phyloP scores from a whole-genome alignment of 352 stramenopile genomes.

The Lagenidium sp. region DNA sequence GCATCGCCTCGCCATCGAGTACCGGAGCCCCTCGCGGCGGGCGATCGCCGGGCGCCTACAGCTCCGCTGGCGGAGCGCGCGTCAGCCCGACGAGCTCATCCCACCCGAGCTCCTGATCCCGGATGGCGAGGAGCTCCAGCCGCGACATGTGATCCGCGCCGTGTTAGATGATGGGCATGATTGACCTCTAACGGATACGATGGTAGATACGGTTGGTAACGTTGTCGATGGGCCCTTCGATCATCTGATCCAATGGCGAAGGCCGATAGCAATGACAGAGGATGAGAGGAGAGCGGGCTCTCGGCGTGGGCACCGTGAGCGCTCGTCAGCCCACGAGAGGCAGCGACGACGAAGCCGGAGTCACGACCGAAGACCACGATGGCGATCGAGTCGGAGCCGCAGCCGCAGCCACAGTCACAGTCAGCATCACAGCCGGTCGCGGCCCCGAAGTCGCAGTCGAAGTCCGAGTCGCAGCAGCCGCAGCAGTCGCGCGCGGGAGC shows the following conservation, averaged over 20 bases:
- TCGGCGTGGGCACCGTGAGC: neutral
- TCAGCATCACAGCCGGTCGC: too few species aligned
- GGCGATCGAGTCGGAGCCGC: neutral
- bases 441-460: neutral
- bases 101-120: constrained; percentile 8
- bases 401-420: constrained; percentile 1
- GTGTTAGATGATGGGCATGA: neutral
- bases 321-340: neutral
- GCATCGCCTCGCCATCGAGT: constrained; percentile 17
- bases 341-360: constrained; percentile 8
- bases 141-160: constrained; percentile 5
- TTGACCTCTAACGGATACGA: too few species aligned
- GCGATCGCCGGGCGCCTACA: constrained; percentile 4
- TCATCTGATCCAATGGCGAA: too few species aligned
- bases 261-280: neutral
- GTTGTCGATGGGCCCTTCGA: too few species aligned
- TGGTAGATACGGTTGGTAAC: neutral
- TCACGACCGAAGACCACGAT: neutral
- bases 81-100: constrained; percentile 8
- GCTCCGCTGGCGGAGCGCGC: constrained; percentile 13
- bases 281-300: neutral
- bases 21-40: constrained; percentile 10
- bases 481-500: neutral
- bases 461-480: neutral
- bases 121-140: constrained; percentile 13